Evolutionary conservation across 176 grass and related monocot species (phyloP).

Genomic region (Paspalum vaginatum): DNA sequence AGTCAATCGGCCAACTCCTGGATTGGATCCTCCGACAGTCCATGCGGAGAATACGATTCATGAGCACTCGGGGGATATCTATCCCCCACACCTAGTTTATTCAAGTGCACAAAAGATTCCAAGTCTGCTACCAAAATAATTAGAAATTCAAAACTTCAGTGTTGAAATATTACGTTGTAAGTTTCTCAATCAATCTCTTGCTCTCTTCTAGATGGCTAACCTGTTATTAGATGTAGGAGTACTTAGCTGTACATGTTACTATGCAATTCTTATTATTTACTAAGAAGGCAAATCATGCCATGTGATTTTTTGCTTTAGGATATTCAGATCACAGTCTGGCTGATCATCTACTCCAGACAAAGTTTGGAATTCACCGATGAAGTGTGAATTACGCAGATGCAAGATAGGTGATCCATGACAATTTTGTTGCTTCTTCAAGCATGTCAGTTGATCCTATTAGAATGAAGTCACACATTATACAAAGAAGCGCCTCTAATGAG

Average conservation of each 20-base stretch:
- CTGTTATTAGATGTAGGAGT: conserved; percentile 45
- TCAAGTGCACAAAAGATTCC: conserved; percentile 23
- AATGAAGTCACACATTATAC: conserved; percentile 19
- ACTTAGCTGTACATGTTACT: neutral
- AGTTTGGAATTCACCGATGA: conserved; percentile 48
- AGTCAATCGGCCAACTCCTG: no score
- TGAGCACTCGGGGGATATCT: no score
- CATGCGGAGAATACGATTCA: no score
- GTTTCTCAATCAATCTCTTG: conserved; percentile 72
- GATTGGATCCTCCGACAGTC: no score
- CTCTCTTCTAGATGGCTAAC: conserved; percentile 79
- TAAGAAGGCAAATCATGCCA: conserved; percentile 9
- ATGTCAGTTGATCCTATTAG: conserved; percentile 66
- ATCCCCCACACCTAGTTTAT: conserved; percentile 29
- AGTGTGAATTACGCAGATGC: conserved; percentile 52
- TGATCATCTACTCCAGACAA: conserved; percentile 43
- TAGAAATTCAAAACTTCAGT: neutral
- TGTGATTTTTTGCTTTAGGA: conserved; percentile 66
- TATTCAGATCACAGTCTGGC: conserved; percentile 47
- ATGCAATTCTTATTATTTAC: conserved; percentile 30
- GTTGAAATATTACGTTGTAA: conserved; percentile 64
- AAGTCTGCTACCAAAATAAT: conserved; percentile 18
- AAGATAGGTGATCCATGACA: conserved; percentile 47
- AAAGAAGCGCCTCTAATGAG: conserved; percentile 6
- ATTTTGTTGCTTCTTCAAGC: conserved; percentile 63